phyloP scores from a whole-genome alignment of 164 flowering plant species.

The Vitis cinerea region DNA sequence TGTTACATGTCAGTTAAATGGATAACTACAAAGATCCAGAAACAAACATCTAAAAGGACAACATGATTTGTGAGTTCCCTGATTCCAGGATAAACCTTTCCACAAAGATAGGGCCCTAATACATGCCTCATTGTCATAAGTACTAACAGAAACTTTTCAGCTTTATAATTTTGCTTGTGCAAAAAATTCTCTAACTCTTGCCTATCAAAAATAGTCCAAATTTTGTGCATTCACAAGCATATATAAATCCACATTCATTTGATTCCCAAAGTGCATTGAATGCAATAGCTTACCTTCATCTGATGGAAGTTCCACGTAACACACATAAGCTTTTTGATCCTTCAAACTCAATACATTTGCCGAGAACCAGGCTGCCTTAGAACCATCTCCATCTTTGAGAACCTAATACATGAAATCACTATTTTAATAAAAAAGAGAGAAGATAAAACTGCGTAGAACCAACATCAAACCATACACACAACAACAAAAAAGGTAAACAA shows the following conservation, averaged over 20 bases:
- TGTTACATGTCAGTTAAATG: too few species aligned
- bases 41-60: too few species aligned
- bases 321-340: slow-evolving; percentile 70
- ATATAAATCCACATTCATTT: too few species aligned
- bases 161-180: too few species aligned
- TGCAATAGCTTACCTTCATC: slow-evolving; percentile 48
- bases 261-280: background rate
- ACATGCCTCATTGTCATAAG: too few species aligned
- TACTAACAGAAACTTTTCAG: too few species aligned
- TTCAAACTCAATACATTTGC: slow-evolving; percentile 67
- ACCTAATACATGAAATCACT: slow-evolving; percentile 43
- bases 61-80: too few species aligned
- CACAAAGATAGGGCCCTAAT: too few species aligned
- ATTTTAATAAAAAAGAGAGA: background rate
- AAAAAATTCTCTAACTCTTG: too few species aligned
- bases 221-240: too few species aligned
- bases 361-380: slow-evolving; percentile 63
- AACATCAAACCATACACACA: background rate
- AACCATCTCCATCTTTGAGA: slow-evolving; percentile 50
- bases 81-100: too few species aligned
- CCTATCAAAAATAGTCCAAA: background rate
- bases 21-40: too few species aligned
- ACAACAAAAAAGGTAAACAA: background rate
- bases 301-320: slow-evolving; percentile 44
- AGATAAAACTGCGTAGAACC: background rate